phyloP scores from a whole-genome alignment of 371 early-diverging fungal genomes.

The Encephalitozoon intestinalis region DNA sequence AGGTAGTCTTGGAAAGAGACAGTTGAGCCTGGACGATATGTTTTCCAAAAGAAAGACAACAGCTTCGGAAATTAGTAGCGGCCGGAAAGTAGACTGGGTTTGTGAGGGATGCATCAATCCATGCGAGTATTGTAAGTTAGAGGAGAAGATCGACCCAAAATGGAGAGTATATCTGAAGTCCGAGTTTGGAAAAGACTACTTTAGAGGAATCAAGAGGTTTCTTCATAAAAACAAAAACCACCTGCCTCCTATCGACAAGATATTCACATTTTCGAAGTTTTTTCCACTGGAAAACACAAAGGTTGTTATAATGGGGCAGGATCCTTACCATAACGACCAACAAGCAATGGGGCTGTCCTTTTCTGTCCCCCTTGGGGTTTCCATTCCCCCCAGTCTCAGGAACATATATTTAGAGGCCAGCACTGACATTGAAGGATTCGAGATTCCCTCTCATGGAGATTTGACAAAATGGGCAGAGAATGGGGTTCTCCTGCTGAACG shows the following conservation, averaged over 20 bases:
- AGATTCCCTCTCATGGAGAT: slow-evolving; percentile 62
- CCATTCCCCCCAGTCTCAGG: slow-evolving; percentile 73
- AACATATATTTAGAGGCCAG: slow-evolving; percentile 81
- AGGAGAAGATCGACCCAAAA: neutral
- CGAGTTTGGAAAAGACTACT: slow-evolving; percentile 57
- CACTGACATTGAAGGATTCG: slow-evolving; percentile 44
- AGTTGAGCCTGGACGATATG: neutral
- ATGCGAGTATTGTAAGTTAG: slow-evolving; percentile 31
- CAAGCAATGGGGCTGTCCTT: slow-evolving; percentile 76
- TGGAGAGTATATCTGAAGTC: slow-evolving; percentile 44
- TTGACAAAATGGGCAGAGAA: slow-evolving; percentile 73
- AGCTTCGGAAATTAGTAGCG: neutral
- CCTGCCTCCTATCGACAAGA: slow-evolving; percentile 40
- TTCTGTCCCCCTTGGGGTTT: slow-evolving; percentile 66
- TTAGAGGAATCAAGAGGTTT: slow-evolving; percentile 23
- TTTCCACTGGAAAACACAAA: slow-evolving; percentile 48
- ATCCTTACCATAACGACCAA: slow-evolving; percentile 81
- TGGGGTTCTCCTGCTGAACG: slow-evolving; percentile 85
- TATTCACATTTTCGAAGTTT: slow-evolving; percentile 51
- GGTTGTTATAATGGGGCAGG: slow-evolving; percentile 62
- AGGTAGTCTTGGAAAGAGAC: neutral
- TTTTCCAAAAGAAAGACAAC: neutral
- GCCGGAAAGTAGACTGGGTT: neutral
- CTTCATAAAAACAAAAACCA: slow-evolving; percentile 38
- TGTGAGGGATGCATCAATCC: neutral